Evolutionary conservation across 192 early-diverging fungal genomes (phyloP), one percentile per base, ranked within the genome.

Genomic region (Linnemannia exigua): DNA sequence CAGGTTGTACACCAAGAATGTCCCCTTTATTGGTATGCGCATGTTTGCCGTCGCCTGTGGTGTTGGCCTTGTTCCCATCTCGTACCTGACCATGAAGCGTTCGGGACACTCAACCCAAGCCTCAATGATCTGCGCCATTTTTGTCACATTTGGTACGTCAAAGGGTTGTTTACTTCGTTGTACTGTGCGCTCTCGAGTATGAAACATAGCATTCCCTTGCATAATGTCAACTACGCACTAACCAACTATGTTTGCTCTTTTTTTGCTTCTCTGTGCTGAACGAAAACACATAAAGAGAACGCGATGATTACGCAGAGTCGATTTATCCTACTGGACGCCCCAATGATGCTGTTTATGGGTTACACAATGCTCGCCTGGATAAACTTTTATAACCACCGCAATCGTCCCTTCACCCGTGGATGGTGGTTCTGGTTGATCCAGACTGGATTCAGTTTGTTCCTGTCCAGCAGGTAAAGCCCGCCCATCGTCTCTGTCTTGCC

Each of bases 401-500:
- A 84, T 70, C 92, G 90, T 16, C 93, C 97, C 12, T 98, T 98
- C 71, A 84, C 91, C 22, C 76, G 88, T 22, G 88, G 93, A 81
- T 99, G 98, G 98, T 99, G 96, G 95, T 58, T 90, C 11, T 98
- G 97, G 94, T 83, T 99, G 68, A 66, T 92, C 12, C 82, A 96
- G 87, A 98, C 97, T 12, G 98, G 98, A 8, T 76, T 96, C 70
- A 91, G 92, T 50, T 82, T 99, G 74, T 96, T 95, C 22, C 89
- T 91, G 67, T 89, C 90, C 20, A 85, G 90, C 73, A 88, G 87
- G 83, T 85, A 79, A 68, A 31, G 3, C 14, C 25, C 28, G 3
- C 14, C 1, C 79, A 79, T n/a, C 33, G 6, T 52, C 0, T 38
- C 0, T 38, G 14, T 63, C 58, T 33, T 15, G 9, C 58, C 0